phyloP scores from a whole-genome alignment of 2,329 filamentous ascomycete species.

The Dryadomyces quercivorus region DNA sequence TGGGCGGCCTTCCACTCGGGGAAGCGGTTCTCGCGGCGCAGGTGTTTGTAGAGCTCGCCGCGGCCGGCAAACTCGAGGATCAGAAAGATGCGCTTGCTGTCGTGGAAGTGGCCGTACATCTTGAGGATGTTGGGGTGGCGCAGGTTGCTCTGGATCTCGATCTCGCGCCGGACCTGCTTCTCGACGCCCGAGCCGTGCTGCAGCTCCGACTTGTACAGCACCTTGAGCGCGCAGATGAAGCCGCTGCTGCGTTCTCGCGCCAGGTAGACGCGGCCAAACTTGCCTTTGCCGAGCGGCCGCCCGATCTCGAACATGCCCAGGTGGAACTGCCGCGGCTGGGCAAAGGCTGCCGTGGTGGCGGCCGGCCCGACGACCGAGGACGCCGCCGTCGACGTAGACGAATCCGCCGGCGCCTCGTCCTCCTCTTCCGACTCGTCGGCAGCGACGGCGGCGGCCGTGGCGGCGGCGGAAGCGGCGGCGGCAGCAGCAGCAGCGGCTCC shows the following conservation, averaged over 20 bases:
- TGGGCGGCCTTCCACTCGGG: constrained; percentile 78
- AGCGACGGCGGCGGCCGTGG: background rate
- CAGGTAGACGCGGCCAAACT: constrained; percentile 78
- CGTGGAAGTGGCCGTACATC: constrained; percentile 79
- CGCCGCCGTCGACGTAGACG: constrained; percentile 18
- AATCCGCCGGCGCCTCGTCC: background rate
- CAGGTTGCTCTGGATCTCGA: constrained; percentile 81
- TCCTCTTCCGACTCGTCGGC: background rate
- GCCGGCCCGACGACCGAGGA: constrained; percentile 43
- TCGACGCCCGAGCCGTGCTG: constrained; percentile 66
- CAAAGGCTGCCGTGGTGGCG: constrained; percentile 5
- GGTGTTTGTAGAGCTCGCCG: constrained; percentile 79
- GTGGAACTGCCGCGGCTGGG: constrained; percentile 56
- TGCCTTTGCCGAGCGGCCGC: constrained; percentile 73
- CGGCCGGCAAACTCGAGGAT: constrained; percentile 80
- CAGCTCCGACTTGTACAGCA: constrained; percentile 73
- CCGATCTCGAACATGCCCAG: constrained; percentile 93
- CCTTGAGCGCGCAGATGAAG: constrained; percentile 79
- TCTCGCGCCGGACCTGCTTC: constrained; percentile 77
- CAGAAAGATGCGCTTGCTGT: constrained; percentile 75
- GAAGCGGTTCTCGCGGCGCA: constrained; percentile 66
- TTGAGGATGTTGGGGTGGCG: constrained; percentile 77
- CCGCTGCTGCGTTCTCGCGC: constrained; percentile 66
- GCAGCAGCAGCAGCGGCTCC: no score
- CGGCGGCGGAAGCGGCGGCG: background rate